Base-by-base conservation (phyloP, 306 rosid species). In the Castanea crenata region DNA sequence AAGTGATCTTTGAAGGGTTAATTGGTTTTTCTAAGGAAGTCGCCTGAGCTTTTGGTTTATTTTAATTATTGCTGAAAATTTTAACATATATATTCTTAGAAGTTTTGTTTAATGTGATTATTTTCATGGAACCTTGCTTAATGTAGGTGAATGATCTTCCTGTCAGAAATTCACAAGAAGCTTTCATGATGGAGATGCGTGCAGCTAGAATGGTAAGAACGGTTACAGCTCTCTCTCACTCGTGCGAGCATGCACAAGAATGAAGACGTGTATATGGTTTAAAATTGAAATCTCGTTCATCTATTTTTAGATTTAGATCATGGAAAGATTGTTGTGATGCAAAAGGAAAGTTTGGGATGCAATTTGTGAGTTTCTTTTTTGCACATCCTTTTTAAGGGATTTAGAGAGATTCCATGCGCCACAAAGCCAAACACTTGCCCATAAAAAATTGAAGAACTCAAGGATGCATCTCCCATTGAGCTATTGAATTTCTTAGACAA, bases 101-200 rank as follows among this genome's bases (percentile, higher is more conserved):
- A 34, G 27, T 35, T 68, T 21, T 68, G 20, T 35, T n/a, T 8
- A 10, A 68, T 10, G 20, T 55, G 72, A 79, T 38, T 72, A 6
- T 80, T 69, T 74, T 58, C 59, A 77, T 65, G 20, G 68, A 21
- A 31, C 34, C 49, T 64, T 63, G 55, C 44, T 74, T 81, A 59
- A 69, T 79, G 81, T 73, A 93, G 98, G 98, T 91, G 81, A 91
- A 86, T 78, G 99, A 92, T 20, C 92, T 89, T 34, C 89, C 97
- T 6, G 99, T 94, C 55, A 88, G 97, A 80, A 94, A 94, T 80
- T 91, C 97, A 19, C 97, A 91, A 84, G 97, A 94, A 79, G 87
- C 95, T 78, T 91, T 92, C 80, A 92, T 92, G 97, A 91, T 90
- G 93, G 99, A 94, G 81, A 92, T 86, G 93, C 95, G 95, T 76